Percentiles rank a stretch among this genome's conserved stretches.
phyloP scores from a whole-genome alignment of 306 rosid species.

The Glycine tomentella region DNA sequence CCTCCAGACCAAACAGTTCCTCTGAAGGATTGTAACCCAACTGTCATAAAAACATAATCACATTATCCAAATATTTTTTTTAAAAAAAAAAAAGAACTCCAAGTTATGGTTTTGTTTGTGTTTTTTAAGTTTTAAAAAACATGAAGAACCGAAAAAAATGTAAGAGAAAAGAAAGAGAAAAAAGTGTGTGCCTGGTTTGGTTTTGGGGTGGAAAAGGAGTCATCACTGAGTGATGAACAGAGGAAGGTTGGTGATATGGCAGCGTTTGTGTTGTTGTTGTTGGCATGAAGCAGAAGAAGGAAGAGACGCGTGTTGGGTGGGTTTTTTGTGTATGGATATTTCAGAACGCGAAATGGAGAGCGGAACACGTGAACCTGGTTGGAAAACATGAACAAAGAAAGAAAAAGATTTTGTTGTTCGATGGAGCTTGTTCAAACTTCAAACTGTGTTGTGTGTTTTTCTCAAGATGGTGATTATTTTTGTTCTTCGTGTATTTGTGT shows the following conservation, averaged over 20 bases:
- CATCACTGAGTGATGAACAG: constrained; percentile 58
- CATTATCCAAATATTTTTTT: not conserved
- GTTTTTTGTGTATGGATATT: constrained; percentile 47
- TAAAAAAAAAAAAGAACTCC: not conserved
- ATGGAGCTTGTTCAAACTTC: not conserved
- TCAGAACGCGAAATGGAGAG: constrained; percentile 51
- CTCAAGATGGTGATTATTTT: not conserved
- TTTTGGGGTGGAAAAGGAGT: constrained; percentile 60
- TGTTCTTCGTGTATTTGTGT: not conserved
- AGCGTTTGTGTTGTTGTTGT: constrained; percentile 22
- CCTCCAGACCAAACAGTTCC: constrained; percentile 74
- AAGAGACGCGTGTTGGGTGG: constrained; percentile 45
- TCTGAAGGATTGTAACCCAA: constrained; percentile 72
- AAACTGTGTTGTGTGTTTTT: not conserved
- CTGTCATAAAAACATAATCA: constrained; percentile 52
- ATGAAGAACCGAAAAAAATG: not conserved
- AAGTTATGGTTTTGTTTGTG: not conserved
- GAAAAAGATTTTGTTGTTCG: not conserved
- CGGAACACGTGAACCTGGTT: constrained; percentile 52
- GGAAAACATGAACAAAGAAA: constrained; percentile 38
- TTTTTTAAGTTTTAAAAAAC: constrained; percentile 1
- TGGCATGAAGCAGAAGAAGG: constrained; percentile 47
- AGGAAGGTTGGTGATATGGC: constrained; percentile 45
- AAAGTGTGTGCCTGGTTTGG: constrained; percentile 50
- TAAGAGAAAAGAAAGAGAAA: not conserved